phyloP scores from a whole-genome alignment of 352 stramenopile species.

The Phytophthora citricola region DNA sequence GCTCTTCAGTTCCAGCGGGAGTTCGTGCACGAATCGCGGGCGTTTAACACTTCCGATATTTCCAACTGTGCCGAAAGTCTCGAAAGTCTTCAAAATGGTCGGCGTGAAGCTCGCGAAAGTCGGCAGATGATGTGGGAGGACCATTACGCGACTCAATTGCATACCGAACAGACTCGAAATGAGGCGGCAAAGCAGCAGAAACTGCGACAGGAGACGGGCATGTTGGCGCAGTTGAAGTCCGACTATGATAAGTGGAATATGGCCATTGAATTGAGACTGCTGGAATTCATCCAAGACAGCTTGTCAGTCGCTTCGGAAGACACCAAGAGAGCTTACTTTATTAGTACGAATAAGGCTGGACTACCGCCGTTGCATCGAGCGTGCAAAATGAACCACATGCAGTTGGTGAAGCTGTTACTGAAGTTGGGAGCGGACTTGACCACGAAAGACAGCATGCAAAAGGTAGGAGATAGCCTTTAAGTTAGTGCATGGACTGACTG shows the following conservation, averaged over 20 bases:
- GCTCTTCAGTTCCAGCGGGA: conserved; percentile 54
- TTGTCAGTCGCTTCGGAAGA: conserved; percentile 32
- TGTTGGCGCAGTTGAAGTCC: conserved; percentile 60
- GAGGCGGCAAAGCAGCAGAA: conserved; percentile 44
- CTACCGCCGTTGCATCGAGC: conserved; percentile 67
- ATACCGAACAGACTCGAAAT: conserved; percentile 27
- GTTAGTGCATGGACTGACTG: background rate
- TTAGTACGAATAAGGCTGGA: conserved; percentile 47
- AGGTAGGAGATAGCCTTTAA: conserved; percentile 23
- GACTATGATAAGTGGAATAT: conserved; percentile 77
- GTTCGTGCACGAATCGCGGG: conserved; percentile 41
- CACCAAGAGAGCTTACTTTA: conserved; percentile 43
- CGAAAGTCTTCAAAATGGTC: conserved; percentile 44
- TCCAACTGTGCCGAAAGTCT: conserved; percentile 64
- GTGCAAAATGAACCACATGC: conserved; percentile 50
- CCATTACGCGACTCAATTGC: conserved; percentile 43
- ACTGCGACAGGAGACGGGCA: conserved; percentile 55
- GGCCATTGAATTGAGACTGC: conserved; percentile 62
- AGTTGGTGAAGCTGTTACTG: conserved; percentile 54
- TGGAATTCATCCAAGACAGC: conserved; percentile 46
- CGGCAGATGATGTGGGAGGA: conserved; percentile 79
- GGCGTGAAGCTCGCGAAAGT: conserved; percentile 57
- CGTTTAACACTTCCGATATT: conserved; percentile 55
- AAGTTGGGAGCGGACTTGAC: conserved; percentile 43
- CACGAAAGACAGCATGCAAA: conserved; percentile 41